These are phyloP conservation scores for Vitis hybrid DNA, from an alignment of 177 flowering plant genomes.

Conservation along the genomic window DNA sequence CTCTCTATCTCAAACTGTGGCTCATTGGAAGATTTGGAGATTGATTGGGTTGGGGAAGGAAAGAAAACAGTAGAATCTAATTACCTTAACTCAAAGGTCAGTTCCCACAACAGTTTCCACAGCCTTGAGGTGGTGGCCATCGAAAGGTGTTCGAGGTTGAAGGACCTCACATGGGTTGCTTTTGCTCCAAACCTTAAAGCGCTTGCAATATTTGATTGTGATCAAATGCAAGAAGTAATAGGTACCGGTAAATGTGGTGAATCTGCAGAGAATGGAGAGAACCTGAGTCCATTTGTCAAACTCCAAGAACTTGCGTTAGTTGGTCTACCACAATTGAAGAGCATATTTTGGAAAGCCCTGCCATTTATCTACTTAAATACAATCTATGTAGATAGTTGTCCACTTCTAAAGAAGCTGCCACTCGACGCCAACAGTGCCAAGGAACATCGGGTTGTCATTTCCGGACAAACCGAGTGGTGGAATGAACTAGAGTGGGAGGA, in stretches of 20 bases:
- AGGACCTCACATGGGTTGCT: constrained; percentile 20
- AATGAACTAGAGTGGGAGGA: background rate
- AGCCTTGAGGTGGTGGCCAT: no score
- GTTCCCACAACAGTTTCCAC: no score
- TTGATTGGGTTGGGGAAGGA: no score
- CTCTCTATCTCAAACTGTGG: no score
- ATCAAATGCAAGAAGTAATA: constrained; percentile 9
- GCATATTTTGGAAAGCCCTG: constrained; percentile 9
- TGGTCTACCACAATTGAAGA: constrained; percentile 4
- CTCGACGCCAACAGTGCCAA: no score
- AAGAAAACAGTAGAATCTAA: no score
- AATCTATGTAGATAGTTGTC: background rate
- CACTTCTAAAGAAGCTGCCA: constrained; percentile 20
- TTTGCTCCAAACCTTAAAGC: constrained; percentile 12
- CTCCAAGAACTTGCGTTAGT: background rate
- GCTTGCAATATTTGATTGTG: background rate
- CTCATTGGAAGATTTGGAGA: no score
- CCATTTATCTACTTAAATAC: constrained; percentile 8
- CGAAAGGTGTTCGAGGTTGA: constrained; percentile 6
- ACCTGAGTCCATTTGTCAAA: background rate
- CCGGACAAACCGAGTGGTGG: constrained; percentile 10
- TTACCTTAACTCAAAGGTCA: no score
- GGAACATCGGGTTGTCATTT: background rate
- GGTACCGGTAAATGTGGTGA: background rate
- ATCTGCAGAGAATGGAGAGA: background rate